Evolutionary conservation across 129 eudicot species (phyloP), one percentile per base, ranked within the genome.

Genomic region (Flaveria brownii): DNA sequence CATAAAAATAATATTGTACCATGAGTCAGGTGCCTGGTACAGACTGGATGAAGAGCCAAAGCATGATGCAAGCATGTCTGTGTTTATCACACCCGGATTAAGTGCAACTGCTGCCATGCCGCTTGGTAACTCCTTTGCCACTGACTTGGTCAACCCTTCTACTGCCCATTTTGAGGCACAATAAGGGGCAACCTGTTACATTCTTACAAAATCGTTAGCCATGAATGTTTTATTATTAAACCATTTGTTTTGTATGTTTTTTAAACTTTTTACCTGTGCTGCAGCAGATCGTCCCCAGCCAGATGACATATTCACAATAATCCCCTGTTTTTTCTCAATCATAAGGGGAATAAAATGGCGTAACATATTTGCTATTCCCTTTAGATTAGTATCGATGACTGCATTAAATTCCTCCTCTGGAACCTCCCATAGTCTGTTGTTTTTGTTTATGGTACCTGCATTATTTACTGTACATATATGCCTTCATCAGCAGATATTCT

Each of bases 141-240:
- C 98, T 54, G 98, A 80, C 77, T 87, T 88, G 46, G 86, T 84
- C 84, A 93, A 77, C 51, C 98, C 98, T 81, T 93, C 98, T 30
- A 90, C 86, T 63, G 96, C 98, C 98, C 98, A 93, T 83, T 93
- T 93, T 69, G 98, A 93, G 79, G 98, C 98, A 82, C 97, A 93
- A 81, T 93, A 93, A 22, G 98, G 98, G 23, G 98, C 96, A 45
- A 93, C 98, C 98, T 93, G 79, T 54, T 30, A 36, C 65, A 41
- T n/a, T 33, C 9, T 68, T 10, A 81, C 28, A 68, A 56, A 46
- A 70, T 46, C 63, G 13, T 23, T 26, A 57, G 49, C 9, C 25
- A 66, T 39, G 6, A 8, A 39, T 41, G 26, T 8, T 1, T 0
- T 33, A 65, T 50, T 60, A 8, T 47, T 68, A 23, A 17, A 18